Base-by-base conservation (phyloP, 257 asterid species). In the Scutellaria baicalensis region DNA sequence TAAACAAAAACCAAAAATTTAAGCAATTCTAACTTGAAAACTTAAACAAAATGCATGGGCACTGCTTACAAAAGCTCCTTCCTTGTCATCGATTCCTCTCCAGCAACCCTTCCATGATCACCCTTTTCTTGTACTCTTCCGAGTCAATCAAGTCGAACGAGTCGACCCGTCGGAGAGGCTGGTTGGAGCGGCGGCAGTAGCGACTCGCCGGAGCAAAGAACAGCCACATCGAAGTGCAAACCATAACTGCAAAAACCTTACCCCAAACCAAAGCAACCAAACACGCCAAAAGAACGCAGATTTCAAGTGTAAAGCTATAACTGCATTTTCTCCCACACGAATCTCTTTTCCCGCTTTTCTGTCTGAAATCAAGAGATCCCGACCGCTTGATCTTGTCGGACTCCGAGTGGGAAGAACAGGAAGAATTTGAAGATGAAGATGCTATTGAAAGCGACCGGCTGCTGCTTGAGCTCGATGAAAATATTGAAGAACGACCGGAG, bases 231-330 rank as follows among this genome's bases (percentile, higher is more conserved):
- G 90, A 76, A 14, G 90, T 86, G 70, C 90, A 88, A 6, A 79
- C 55, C 67, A 85, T 31, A 23, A 88, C 74, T 1, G 95, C 94
- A n/a, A 83, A 73, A 61, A 66, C 80, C 73, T 86, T 88, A 0
- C 95, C 93, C 79, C 85, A 82, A 12, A 79, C 64, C 70, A 88
- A 64, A 17, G 82, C 80, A 52, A 79, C 52, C 75, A 90, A 73
- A 56, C 86, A 85, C 48, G 79, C 72, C 62, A 86, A 11, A 40
- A 84, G 44, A 20, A 73, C 58, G 52, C 73, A 79, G 1, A 82
- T 48, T 21, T 85, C 90, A 18, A 78, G 40, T 0, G 59, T 72
- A 8, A 35, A 72, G 23, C 23, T 68, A 10, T 17, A 10, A 6
- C 12, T 10, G 14, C 69, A 20, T 59, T 59, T 75, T 38, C 18